Percentiles rank a stretch among this genome's conserved stretches.
phyloP scores from a whole-genome alignment of 768 basidiomycete genomes.

The Dictyophora rubrovolvata region DNA sequence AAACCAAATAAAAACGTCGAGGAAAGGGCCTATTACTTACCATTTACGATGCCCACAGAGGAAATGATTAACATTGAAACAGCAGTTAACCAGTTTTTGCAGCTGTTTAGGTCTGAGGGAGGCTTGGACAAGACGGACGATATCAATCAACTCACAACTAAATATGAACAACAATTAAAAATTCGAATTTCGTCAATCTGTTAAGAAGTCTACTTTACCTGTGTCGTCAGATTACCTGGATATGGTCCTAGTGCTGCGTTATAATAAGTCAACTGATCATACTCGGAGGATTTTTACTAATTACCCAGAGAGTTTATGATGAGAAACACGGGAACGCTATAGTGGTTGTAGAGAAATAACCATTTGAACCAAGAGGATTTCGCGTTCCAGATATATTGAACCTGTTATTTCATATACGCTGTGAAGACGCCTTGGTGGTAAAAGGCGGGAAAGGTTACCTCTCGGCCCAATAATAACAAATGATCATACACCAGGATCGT shows the following conservation, averaged over 20 bases:
- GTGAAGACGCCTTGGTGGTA: not conserved
- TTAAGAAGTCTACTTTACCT: not conserved
- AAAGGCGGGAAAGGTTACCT: slow-evolving; percentile 17
- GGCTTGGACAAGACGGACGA: not conserved
- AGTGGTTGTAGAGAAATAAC: slow-evolving; percentile 31
- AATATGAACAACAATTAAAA: too few species aligned
- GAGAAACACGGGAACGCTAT: slow-evolving; percentile 23
- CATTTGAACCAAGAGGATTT: slow-evolving; percentile 27
- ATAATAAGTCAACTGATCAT: not conserved
- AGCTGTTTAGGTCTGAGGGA: not conserved
- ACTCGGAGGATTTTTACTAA: not conserved
- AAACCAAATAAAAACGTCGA: too few species aligned
- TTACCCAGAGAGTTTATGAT: slow-evolving; percentile 20
- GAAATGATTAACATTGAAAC: not conserved
- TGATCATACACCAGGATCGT: slow-evolving; percentile 32
- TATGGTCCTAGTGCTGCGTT: not conserved
- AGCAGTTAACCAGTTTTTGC: not conserved
- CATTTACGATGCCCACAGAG: not conserved
- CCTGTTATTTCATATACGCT: not conserved
- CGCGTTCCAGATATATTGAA: slow-evolving; percentile 29
- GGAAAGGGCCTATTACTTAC: not conserved
- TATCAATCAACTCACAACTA: too few species aligned
- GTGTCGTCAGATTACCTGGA: not conserved
- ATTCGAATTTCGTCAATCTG: too few species aligned
- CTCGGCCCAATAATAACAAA: slow-evolving; percentile 29